phyloP scores from a whole-genome alignment of 2,329 filamentous ascomycete species.

The Claviceps quebecensis region DNA sequence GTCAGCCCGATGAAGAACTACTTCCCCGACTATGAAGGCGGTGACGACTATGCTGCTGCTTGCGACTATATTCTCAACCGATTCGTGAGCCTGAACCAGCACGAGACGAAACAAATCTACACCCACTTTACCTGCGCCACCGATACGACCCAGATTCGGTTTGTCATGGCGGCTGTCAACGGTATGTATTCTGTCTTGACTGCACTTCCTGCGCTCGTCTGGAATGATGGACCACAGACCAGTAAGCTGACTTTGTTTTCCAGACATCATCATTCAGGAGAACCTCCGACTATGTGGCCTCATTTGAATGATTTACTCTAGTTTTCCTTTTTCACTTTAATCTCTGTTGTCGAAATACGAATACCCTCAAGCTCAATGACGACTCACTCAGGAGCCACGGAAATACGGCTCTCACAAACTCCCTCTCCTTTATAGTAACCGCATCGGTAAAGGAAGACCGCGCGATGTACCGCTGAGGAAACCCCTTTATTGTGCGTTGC shows the following conservation, averaged over 20 bases:
- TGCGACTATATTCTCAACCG: slow-evolving; percentile 99
- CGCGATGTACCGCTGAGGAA: background rate
- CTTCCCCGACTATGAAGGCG: slow-evolving; percentile 86
- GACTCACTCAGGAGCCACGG: slow-evolving; percentile 23
- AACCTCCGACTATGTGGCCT: slow-evolving; percentile 94
- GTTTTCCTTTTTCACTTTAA: slow-evolving; percentile 15
- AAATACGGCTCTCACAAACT: slow-evolving; percentile 24
- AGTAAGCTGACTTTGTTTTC: slow-evolving; percentile 25
- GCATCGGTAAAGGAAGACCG: slow-evolving; percentile 14
- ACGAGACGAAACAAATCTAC: slow-evolving; percentile 99
- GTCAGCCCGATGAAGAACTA: slow-evolving; percentile 78
- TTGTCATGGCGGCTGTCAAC: slow-evolving; percentile 99
- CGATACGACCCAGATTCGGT: slow-evolving; percentile 96
- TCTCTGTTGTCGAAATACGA: slow-evolving; percentile 17
- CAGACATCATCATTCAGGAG: slow-evolving; percentile 99
- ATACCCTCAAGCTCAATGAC: slow-evolving; percentile 31
- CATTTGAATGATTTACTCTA: slow-evolving; percentile 51
- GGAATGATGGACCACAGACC: background rate
- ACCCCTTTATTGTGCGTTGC: background rate
- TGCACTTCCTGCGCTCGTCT: background rate
- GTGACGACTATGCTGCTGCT: slow-evolving; percentile 85
- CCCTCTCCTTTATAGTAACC: slow-evolving; percentile 19
- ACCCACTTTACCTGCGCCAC: slow-evolving; percentile 99
- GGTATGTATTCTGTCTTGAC: slow-evolving; percentile 40
- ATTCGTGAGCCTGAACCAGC: slow-evolving; percentile 96